Conservation (phyloP, 305 asterid genomes). For the Euphrasia arctica region DNA sequence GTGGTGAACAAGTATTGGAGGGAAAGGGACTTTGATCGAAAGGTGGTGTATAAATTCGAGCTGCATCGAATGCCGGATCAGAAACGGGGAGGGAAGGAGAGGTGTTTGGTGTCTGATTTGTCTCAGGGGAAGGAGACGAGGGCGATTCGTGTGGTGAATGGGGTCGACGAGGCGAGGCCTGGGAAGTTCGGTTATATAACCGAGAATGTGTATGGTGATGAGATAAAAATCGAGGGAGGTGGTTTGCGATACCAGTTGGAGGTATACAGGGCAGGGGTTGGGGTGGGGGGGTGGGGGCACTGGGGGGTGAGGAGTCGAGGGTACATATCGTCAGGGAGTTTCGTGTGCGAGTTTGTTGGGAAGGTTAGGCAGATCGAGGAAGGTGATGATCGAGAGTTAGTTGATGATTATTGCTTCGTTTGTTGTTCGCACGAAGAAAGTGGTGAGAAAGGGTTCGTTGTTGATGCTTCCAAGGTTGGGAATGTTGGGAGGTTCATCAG, state of each 20-base stretch:
- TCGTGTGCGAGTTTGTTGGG: slow-evolving; percentile 71
- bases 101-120: slow-evolving; percentile 34
- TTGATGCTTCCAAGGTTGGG: neutral
- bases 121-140: slow-evolving; percentile 44
- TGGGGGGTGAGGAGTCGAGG: slow-evolving; percentile 71
- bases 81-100: slow-evolving; percentile 29
- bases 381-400: slow-evolving; percentile 19
- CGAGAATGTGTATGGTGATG: slow-evolving; percentile 42
- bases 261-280: slow-evolving; percentile 47
- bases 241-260: slow-evolving; percentile 54
- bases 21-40: slow-evolving; percentile 43
- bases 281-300: slow-evolving; percentile 25
- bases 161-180: slow-evolving; percentile 45
- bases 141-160: slow-evolving; percentile 54
- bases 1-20: slow-evolving; percentile 38
- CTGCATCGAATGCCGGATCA: slow-evolving; percentile 49
- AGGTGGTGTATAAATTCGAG: slow-evolving; percentile 53
- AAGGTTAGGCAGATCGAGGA: slow-evolving; percentile 37
- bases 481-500: neutral
- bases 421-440: neutral
- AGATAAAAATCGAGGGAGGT: slow-evolving; percentile 14
- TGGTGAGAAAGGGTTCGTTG: neutral
- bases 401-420: no score
- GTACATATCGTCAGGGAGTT: slow-evolving; percentile 61
- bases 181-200: slow-evolving; percentile 44